Evolutionary conservation across 2,329 filamentous ascomycete species (phyloP).

Genomic region (Aspergillus fischeri): DNA sequence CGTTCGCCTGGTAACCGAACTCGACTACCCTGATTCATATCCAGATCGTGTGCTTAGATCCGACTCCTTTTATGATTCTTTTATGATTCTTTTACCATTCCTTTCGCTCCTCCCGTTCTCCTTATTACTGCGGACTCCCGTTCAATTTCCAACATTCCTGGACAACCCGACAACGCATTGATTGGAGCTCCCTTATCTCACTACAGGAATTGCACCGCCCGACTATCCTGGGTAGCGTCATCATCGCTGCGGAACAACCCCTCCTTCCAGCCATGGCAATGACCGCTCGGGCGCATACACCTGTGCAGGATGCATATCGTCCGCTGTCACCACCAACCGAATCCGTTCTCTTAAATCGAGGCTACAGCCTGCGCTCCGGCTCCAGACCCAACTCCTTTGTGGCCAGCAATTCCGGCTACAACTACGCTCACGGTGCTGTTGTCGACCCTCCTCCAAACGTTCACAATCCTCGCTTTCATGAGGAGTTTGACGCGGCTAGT

Average conservation of each 20-base stretch:
- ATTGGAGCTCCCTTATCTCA: not conserved
- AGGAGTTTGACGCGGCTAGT: slow-evolving; percentile 35
- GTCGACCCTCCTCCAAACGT: slow-evolving; percentile 29
- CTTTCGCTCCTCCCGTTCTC: not conserved
- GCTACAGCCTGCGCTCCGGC: slow-evolving; percentile 28
- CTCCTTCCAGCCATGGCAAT: slow-evolving; percentile 31
- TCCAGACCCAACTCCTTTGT: slow-evolving; percentile 42
- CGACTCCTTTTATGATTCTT: not conserved
- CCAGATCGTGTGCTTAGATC: not conserved
- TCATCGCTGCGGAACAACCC: slow-evolving; percentile 1
- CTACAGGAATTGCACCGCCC: not conserved
- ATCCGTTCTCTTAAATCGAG: slow-evolving; percentile 26
- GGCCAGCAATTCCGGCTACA: slow-evolving; percentile 33
- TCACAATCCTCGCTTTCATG: slow-evolving; percentile 37
- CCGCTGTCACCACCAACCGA: slow-evolving; percentile 27
- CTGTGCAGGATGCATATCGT: slow-evolving; percentile 37
- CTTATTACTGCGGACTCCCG: not conserved
- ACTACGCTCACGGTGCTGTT: slow-evolving; percentile 30
- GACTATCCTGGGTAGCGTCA: not conserved
- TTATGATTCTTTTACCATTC: not conserved
- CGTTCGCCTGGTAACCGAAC: slow-evolving; percentile 32
- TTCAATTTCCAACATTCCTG: not conserved
- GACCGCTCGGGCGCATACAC: slow-evolving; percentile 36
- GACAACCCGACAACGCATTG: not conserved
- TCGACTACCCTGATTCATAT: slow-evolving; percentile 5